Percentiles rank a stretch among this genome's conserved stretches.
These are phyloP conservation scores for Reutealis trisperma DNA, from an alignment of 345 rosid species.

Conservation along the genomic window DNA sequence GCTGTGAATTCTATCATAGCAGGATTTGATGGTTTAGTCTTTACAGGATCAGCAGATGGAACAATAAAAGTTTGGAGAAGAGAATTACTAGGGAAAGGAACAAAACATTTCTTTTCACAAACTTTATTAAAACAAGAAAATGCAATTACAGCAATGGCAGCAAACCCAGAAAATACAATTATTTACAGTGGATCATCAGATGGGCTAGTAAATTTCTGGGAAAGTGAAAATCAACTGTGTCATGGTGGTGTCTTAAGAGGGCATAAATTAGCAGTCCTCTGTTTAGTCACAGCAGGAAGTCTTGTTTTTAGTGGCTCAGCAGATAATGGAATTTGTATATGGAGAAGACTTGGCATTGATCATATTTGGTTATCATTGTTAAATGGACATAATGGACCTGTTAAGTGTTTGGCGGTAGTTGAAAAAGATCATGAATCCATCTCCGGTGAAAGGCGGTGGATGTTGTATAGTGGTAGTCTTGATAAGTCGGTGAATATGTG, in stretches of 20 bases:
- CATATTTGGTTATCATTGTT: slow-evolving; percentile 67
- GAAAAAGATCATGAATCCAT: slow-evolving; percentile 57
- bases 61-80: slow-evolving; percentile 87
- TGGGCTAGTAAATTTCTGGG: slow-evolving; percentile 82
- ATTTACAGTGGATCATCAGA: slow-evolving; percentile 88
- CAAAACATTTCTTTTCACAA: slow-evolving; percentile 80
- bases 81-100: slow-evolving; percentile 79
- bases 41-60: slow-evolving; percentile 89
- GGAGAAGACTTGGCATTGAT: slow-evolving; percentile 55
- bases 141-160: slow-evolving; percentile 70
- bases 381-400: slow-evolving; percentile 77
- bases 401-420: slow-evolving; percentile 79
- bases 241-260: slow-evolving; percentile 76
- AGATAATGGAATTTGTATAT: slow-evolving; percentile 76
- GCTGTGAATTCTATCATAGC: slow-evolving; percentile 71
- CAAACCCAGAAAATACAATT: slow-evolving; percentile 51
- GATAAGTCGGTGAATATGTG: slow-evolving; percentile 93
- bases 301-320: slow-evolving; percentile 86
- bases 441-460: slow-evolving; percentile 58
- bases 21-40: slow-evolving; percentile 77
- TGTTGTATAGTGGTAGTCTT: slow-evolving; percentile 87
- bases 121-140: slow-evolving; percentile 79
- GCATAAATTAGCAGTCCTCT: slow-evolving; percentile 74
- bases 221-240: slow-evolving; percentile 47
- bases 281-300: slow-evolving; percentile 65